phyloP scores from a whole-genome alignment of 371 early-diverging fungal genomes.

The Lichtheimia corymbifera region DNA sequence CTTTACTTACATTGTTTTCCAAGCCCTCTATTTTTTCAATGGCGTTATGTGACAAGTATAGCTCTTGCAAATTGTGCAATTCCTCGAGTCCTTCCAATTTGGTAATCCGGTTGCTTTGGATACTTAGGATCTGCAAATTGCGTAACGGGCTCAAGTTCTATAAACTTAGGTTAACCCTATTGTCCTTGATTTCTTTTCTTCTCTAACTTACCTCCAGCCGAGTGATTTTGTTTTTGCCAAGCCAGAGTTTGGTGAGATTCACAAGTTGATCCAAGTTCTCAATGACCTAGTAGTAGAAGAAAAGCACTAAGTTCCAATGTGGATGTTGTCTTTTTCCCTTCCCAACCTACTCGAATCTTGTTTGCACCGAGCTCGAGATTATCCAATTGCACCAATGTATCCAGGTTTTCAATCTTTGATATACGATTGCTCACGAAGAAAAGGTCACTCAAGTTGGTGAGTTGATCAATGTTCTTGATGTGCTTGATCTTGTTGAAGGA shows the following conservation, averaged over 20 bases:
- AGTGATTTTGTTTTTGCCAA: slow-evolving; percentile 96
- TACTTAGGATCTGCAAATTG: slow-evolving; percentile 78
- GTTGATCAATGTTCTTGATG: slow-evolving; percentile 62
- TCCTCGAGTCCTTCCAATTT: slow-evolving; percentile 76
- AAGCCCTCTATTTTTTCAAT: slow-evolving; percentile 70
- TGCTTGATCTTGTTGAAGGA: slow-evolving; percentile 90
- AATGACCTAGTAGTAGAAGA: slow-evolving; percentile 53
- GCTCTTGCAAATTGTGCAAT: slow-evolving; percentile 74
- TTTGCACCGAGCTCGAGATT: slow-evolving; percentile 95
- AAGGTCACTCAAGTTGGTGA: slow-evolving; percentile 63
- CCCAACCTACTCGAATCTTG: slow-evolving; percentile 71
- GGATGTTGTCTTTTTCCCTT: background rate
- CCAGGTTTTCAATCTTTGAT: slow-evolving; percentile 73
- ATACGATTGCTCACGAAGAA: slow-evolving; percentile 90
- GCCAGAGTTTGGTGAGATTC: slow-evolving; percentile 85
- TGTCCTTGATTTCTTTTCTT: background rate
- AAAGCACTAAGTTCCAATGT: background rate
- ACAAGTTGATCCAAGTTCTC: slow-evolving; percentile 81
- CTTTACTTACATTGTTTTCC: slow-evolving; percentile 62
- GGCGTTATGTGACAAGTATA: slow-evolving; percentile 91
- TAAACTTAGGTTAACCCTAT: background rate
- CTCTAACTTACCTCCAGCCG: slow-evolving; percentile 63
- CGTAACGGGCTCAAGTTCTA: slow-evolving; percentile 42
- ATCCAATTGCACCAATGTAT: slow-evolving; percentile 61
- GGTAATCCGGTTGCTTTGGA: slow-evolving; percentile 84